Evolutionary conservation across 2,329 filamentous ascomycete genomes (phyloP), one percentile per base, ranked within the genome.

Genomic region (Scedosporium dehoogii): DNA sequence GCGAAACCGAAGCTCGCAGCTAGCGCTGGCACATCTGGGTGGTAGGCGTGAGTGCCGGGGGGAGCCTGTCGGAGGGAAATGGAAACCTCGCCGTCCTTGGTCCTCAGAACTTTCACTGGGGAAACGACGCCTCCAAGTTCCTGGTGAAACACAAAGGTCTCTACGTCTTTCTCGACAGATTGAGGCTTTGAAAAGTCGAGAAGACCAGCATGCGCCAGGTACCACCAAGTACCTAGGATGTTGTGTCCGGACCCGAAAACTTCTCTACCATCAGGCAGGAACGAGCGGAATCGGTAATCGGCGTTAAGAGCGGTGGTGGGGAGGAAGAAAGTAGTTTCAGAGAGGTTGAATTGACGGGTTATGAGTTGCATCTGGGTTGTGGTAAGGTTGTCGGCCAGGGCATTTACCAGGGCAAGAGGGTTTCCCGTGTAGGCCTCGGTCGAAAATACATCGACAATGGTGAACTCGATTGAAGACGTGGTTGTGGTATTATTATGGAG

Each of bases 401-500:
- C 62, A 27, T 67, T 59, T 16, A 68, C 67, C 27, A 68, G 63
- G 2, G 66, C 63, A 3, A 68, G 65, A 33, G 67, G 67, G 27
- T 68, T 68, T 7, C 66, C 67, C 27, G 65, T 65, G 63, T 63
- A 67, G 0, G 66, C 56, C 1, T 61, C 66, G 14, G 33, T 58
- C 1, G 66, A 67, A 62, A 68, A 68, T 58, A 68, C 60, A 41
- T 68, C 67, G 3, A 67, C 63, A 3, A 67, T 63, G 41, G 68
- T 63, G 18, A 78, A 71, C 33, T 70, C 73, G 27, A 76, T 48
- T 6, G 44, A 21, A 21, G 44, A 48, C 44, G 21, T 48, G 44
- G 16, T 18, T 48, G n/a, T 46, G 42, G 27, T 5, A 29, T 29
- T 6, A 29, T 1, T 29, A n/a, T n/a, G n/a, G 27, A 29, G 6